Evolutionary conservation across 495 filamentous ascomycete species (phyloP).

Genomic region (Penicillium desertorum): DNA sequence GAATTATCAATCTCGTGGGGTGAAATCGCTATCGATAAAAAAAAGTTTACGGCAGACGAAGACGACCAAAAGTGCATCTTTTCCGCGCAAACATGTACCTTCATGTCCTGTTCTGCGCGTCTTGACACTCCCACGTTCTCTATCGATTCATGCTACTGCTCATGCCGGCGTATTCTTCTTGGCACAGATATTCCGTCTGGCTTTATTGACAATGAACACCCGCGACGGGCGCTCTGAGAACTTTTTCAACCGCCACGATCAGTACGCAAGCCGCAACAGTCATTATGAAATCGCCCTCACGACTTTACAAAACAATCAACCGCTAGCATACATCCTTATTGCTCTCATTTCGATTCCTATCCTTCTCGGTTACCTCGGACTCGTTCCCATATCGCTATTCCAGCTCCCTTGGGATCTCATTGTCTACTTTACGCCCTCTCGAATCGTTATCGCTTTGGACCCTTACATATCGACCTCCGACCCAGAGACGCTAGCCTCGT

Average conservation of each 20-base stretch:
- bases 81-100: slow-evolving; percentile 15
- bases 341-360: slow-evolving; percentile 28
- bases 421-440: slow-evolving; percentile 60
- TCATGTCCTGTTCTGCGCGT: slow-evolving; percentile 8
- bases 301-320: slow-evolving; percentile 30
- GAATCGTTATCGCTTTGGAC: slow-evolving; percentile 60
- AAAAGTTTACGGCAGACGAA: slow-evolving; percentile 32
- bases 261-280: slow-evolving; percentile 26
- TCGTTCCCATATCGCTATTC: slow-evolving; percentile 29
- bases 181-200: slow-evolving; percentile 22
- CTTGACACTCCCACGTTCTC: slow-evolving; percentile 10
- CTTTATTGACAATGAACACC: slow-evolving; percentile 42
- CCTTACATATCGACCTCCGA: slow-evolving; percentile 32
- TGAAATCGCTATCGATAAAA: slow-evolving; percentile 46
- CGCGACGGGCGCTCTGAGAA: slow-evolving; percentile 37
- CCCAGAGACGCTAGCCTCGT: slow-evolving; percentile 19
- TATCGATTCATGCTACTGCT: slow-evolving; percentile 8
- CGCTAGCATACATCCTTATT: slow-evolving; percentile 27
- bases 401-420: slow-evolving; percentile 58
- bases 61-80: slow-evolving; percentile 32
- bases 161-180: slow-evolving; percentile 28
- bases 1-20: slow-evolving; percentile 32
- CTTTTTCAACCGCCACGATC: slow-evolving; percentile 34
- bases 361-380: slow-evolving; percentile 33
- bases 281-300: slow-evolving; percentile 38